Conservation (phyloP, 768 basidiomycete genomes). For the Lenzites betulinus region DNA sequence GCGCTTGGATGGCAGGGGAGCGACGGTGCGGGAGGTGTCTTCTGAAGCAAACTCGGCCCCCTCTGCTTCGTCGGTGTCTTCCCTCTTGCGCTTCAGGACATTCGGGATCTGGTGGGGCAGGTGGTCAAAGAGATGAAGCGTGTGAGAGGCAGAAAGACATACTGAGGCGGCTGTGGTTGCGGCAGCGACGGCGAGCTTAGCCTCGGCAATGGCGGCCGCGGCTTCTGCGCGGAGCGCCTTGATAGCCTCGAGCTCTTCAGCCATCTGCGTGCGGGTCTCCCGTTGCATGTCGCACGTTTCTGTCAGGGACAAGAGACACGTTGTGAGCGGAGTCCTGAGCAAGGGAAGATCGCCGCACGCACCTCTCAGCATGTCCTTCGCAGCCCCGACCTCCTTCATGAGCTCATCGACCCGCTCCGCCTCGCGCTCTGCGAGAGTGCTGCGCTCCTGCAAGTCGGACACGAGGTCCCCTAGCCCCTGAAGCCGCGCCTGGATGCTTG, state of each 20-base stretch:
- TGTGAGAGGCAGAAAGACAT: constrained; percentile 18
- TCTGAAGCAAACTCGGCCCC: constrained; percentile 3
- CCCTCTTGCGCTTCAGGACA: constrained; percentile 67
- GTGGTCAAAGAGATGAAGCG: no score
- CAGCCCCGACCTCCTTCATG: constrained; percentile 4
- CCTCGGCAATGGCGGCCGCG: constrained; percentile 39
- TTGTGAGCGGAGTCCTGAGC: background rate
- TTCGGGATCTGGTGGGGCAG: constrained; percentile 14
- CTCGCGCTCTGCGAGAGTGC: constrained; percentile 7
- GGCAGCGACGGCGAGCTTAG: constrained; percentile 15
- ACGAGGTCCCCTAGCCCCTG: constrained; percentile 14
- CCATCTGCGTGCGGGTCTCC: constrained; percentile 44
- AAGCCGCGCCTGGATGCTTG: constrained; percentile 32
- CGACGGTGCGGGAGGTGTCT: constrained; percentile 5
- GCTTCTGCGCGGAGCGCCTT: constrained; percentile 43
- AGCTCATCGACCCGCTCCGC: constrained; percentile 10
- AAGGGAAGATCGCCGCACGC: background rate
- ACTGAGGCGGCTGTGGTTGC: constrained; percentile 14
- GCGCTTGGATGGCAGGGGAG: constrained; percentile 29
- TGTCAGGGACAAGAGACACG: background rate
- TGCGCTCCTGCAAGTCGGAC: constrained; percentile 15
- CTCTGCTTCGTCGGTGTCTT: constrained; percentile 31
- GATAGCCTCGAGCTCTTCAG: constrained; percentile 47
- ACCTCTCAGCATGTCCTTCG: constrained; percentile 20
- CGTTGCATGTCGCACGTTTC: constrained; percentile 26